phyloP scores from a whole-genome alignment of 352 stramenopile genomes.

The Globisporangium alternatum region DNA sequence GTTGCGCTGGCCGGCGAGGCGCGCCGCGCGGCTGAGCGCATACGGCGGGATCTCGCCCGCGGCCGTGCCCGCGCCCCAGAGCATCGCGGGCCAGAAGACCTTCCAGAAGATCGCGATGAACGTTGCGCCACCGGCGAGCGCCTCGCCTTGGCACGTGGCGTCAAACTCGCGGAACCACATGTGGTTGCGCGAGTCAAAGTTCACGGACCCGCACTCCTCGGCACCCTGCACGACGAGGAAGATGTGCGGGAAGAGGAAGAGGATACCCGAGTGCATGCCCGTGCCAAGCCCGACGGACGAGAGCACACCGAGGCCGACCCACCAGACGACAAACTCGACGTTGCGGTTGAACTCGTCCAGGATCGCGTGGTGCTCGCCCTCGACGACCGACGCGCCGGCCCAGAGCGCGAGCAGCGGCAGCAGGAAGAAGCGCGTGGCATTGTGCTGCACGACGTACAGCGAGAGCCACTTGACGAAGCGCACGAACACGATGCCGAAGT shows the following conservation, averaged over 20 bases:
- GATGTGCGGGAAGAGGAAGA: slow-evolving; percentile 95
- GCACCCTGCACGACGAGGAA: slow-evolving; percentile 90
- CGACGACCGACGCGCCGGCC: slow-evolving; percentile 55
- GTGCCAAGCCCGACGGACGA: slow-evolving; percentile 93
- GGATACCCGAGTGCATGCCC: slow-evolving; percentile 93
- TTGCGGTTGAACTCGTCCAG: slow-evolving; percentile 83
- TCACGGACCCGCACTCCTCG: slow-evolving; percentile 81
- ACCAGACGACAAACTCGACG: slow-evolving; percentile 91
- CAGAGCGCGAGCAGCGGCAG: slow-evolving; percentile 70
- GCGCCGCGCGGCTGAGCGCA: slow-evolving; percentile 85
- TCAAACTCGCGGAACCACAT: slow-evolving; percentile 91
- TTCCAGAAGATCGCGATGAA: slow-evolving; percentile 89
- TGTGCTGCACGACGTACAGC: slow-evolving; percentile 61
- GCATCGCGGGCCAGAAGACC: slow-evolving; percentile 87
- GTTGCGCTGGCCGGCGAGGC: slow-evolving; percentile 80
- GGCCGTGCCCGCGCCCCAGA: slow-evolving; percentile 92
- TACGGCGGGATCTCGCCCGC: slow-evolving; percentile 94
- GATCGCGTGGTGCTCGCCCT: slow-evolving; percentile 69
- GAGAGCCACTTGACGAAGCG: slow-evolving; percentile 74
- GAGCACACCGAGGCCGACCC: slow-evolving; percentile 91
- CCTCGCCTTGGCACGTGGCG: slow-evolving; percentile 51
- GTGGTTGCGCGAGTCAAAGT: slow-evolving; percentile 85
- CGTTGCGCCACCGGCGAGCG: slow-evolving; percentile 50
- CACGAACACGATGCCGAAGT: slow-evolving; percentile 77
- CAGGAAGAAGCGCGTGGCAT: slow-evolving; percentile 73